phyloP scores from a whole-genome alignment of 345 rosid species.

The Eucalyptus dawsonii region DNA sequence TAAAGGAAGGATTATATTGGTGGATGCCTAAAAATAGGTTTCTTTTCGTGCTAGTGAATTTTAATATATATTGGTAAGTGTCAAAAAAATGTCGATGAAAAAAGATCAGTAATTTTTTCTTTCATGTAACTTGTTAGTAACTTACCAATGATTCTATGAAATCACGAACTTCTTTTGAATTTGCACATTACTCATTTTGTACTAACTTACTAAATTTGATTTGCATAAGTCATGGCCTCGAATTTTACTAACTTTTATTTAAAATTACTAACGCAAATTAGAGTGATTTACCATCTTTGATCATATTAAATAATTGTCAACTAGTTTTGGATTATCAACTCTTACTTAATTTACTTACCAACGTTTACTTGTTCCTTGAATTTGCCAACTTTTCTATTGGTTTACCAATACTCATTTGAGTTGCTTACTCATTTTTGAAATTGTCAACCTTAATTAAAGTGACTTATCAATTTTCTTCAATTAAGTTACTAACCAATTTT shows the following conservation, averaged over 20 bases:
- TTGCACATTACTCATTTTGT: background rate
- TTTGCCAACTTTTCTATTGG: background rate
- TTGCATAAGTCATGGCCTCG: fast-evolving
- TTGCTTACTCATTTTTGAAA: no score
- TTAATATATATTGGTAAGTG: no score
- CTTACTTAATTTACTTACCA: fast-evolving
- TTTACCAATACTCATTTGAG: fast-evolving
- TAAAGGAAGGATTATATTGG: no score
- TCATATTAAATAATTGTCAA: background rate
- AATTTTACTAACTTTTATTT: background rate
- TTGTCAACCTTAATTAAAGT: no score
- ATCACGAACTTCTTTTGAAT: fast-evolving
- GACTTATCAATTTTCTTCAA: background rate
- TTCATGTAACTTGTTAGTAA: no score
- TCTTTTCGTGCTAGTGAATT: no score
- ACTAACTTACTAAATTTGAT: background rate
- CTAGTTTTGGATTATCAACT: background rate
- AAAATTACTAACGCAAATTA: background rate
- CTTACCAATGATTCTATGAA: no score
- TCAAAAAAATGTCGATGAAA: no score
- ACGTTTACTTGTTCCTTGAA: background rate
- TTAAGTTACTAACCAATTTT: background rate
- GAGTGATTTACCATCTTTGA: background rate
- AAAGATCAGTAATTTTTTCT: no score
- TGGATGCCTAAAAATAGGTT: no score